phyloP scores from a whole-genome alignment of 1,284 basidiomycete species.

The Taiwanofungus camphoratus region DNA sequence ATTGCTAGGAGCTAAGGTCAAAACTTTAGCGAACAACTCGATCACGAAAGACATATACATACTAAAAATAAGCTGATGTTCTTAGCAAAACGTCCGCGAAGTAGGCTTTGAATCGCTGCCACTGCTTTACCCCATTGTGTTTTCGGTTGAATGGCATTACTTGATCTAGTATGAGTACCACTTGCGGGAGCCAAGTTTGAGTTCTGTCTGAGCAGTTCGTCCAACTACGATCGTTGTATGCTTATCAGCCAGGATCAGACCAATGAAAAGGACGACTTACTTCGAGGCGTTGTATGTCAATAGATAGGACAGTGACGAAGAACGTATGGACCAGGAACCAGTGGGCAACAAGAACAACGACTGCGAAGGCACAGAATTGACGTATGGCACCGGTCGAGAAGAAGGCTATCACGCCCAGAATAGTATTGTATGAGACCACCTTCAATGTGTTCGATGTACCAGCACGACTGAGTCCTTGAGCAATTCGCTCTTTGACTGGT shows the following conservation, averaged over 20 bases:
- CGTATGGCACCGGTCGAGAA: conserved; percentile 80
- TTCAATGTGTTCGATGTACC: conserved; percentile 92
- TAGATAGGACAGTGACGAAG: conserved; percentile 85
- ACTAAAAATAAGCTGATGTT: conserved; percentile 80
- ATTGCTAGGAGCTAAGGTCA: conserved; percentile 60
- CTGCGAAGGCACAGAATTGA: conserved; percentile 92
- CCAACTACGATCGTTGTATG: conserved; percentile 41
- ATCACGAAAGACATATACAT: conserved; percentile 21
- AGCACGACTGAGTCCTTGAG: conserved; percentile 80
- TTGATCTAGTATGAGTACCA: conserved; percentile 23
- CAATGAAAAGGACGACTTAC: conserved; percentile 31
- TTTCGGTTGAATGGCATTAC: conserved; percentile 31
- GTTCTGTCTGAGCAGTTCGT: conserved; percentile 72
- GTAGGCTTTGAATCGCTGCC: conserved; percentile 39
- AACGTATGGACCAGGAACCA: conserved; percentile 95
- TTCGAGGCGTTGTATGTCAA: conserved; percentile 88
- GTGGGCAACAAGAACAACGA: conserved; percentile 91
- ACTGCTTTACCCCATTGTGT: conserved; percentile 43
- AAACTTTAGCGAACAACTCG: not conserved
- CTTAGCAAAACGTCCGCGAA: conserved; percentile 71
- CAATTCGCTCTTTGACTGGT: conserved; percentile 89
- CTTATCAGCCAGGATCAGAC: conserved; percentile 1
- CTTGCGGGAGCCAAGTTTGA: conserved; percentile 39
- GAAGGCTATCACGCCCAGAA: conserved; percentile 76
- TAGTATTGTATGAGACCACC: conserved; percentile 80